Evolutionary conservation across 495 filamentous ascomycete species (phyloP), one percentile per base, ranked within the genome.

Genomic region (Alectoria sarmentosa): DNA sequence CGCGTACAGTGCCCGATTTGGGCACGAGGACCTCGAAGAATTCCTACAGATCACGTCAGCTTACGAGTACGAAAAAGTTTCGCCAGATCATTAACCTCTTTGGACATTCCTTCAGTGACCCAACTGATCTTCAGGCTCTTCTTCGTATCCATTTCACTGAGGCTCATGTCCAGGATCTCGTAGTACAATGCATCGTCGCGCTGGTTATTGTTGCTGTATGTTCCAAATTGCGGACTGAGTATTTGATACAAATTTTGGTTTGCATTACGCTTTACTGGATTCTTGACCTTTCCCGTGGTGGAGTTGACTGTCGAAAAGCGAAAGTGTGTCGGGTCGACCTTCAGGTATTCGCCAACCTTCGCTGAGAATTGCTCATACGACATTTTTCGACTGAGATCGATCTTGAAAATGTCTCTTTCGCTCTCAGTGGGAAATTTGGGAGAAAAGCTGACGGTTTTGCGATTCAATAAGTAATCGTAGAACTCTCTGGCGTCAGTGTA

Each of bases 101-200:
- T 98, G 8, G 83, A 81, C 65, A 96, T 88, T 32, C 95, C 94
- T 64, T 99, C 95, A 32, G 86, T 88, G 46, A 99, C 79, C 84
- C 88, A 90, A 10, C 81, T 88, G 48, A 99, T 76, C 72, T 89
- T 91, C 66, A 96, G 74, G 62, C 73, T 81, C 74, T 92, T 96
- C 77, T 94, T 92, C 37, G 88, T 92, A 69, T 99, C 95, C 42
- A 91, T 80, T 72, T 99, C 95, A 58, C 88, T 91, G 57, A 99
- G 77, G 65, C 90, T 96, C 77, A 96, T 91, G 56, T 99, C 94
- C 37, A 99, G 77, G 21, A 96, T 82, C 73, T 99, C 94, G 67
- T 91, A 98, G 73, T 85, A 96, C 37, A 99, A 76, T 13, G 86
- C 83, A 74, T 97, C 91, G 36, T 80, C 70, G 41, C 86, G 81